Conservation (phyloP, 768 basidiomycete species). For the Kondoa malvinella region DNA sequence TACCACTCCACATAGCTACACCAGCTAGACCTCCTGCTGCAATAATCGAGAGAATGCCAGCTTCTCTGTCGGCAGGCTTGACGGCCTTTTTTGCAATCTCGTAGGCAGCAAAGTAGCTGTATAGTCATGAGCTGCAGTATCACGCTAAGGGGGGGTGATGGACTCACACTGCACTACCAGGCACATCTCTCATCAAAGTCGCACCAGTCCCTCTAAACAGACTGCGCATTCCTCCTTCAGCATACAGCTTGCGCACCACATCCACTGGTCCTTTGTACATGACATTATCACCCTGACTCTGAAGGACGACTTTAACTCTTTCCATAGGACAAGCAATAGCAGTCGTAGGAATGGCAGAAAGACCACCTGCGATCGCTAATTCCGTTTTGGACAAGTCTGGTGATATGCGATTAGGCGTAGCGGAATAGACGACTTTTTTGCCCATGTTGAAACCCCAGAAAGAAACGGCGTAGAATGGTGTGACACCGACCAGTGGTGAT, state of each 20-base stretch:
- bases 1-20: slow-evolving; percentile 79
- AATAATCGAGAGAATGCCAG: slow-evolving; percentile 73
- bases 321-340: slow-evolving; percentile 90
- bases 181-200: slow-evolving; percentile 87
- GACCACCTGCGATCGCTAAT: slow-evolving; percentile 78
- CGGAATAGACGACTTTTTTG: slow-evolving; percentile 59
- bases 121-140: background rate
- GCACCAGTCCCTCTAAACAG: slow-evolving; percentile 85
- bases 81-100: slow-evolving; percentile 78
- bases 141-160: background rate
- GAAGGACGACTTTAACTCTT: slow-evolving; percentile 84
- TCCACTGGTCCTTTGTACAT: slow-evolving; percentile 82
- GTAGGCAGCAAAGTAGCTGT: slow-evolving; percentile 89
- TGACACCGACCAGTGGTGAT: slow-evolving; percentile 51
- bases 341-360: slow-evolving; percentile 83
- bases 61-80: slow-evolving; percentile 59
- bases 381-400: slow-evolving; percentile 53
- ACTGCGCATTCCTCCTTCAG: slow-evolving; percentile 76
- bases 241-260: slow-evolving; percentile 75
- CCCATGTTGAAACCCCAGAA: slow-evolving; percentile 77
- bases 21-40: slow-evolving; percentile 86
- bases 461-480: slow-evolving; percentile 46
- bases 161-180: slow-evolving; percentile 87
- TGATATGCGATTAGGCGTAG: slow-evolving; percentile 60
- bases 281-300: slow-evolving; percentile 61